These are phyloP conservation scores for Daldinia bambusicola DNA, from an alignment of 495 filamentous ascomycete species.

Conservation along the genomic window DNA sequence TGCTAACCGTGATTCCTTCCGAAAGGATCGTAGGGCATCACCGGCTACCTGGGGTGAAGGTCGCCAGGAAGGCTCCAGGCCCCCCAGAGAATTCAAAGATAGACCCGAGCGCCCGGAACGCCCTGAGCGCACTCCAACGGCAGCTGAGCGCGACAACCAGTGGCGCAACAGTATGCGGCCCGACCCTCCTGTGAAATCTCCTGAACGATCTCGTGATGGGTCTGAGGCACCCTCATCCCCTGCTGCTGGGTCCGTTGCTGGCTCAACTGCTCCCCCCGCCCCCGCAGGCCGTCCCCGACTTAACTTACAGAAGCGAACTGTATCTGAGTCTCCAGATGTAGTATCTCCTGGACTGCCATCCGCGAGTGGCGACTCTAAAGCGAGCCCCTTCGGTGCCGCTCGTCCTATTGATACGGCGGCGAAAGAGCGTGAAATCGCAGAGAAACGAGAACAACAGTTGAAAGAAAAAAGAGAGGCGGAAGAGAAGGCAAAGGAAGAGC, in stretches of 20 bases:
- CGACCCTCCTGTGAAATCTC: conserved; percentile 64
- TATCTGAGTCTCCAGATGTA: conserved; percentile 73
- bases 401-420: conserved; percentile 89
- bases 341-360: conserved; percentile 59
- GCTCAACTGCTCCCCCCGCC: conserved; percentile 59
- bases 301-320: conserved; percentile 87
- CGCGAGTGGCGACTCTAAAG: conserved; percentile 71
- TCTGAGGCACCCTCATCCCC: conserved; percentile 80
- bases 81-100: conserved; percentile 81
- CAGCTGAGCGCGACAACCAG: conserved; percentile 85
- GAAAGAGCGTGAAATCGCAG: conserved; percentile 87
- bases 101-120: conserved; percentile 79
- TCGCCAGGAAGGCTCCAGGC: conserved; percentile 81
- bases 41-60: conserved; percentile 88
- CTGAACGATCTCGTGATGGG: conserved; percentile 58
- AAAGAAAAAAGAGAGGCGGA: conserved; percentile 89
- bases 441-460: conserved; percentile 77
- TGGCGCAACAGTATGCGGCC: conserved; percentile 88
- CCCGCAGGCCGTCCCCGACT: conserved; percentile 75
- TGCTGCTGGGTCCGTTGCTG: conserved; percentile 55
- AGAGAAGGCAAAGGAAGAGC: conserved; percentile 83
- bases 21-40: conserved; percentile 71
- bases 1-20: conserved; percentile 59
- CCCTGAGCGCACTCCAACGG: conserved; percentile 78
- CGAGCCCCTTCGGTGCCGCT: conserved; percentile 92